Conservation (phyloP, 1,284 basidiomycete species). For the Ceratobasidium papillatum region DNA sequence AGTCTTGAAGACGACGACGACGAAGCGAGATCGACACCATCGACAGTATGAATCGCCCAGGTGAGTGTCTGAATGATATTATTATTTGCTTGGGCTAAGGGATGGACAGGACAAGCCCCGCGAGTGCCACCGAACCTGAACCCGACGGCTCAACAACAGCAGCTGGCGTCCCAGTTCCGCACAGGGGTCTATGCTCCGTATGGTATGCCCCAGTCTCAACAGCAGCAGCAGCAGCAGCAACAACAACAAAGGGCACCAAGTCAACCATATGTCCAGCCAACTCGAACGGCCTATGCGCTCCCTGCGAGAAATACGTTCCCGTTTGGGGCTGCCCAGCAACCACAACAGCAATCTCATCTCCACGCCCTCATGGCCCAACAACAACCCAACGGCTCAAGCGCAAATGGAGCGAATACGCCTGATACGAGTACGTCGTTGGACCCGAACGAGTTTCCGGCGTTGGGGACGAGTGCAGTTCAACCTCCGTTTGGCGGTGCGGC, state of each 20-base stretch:
- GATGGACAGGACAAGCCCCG: slow-evolving; percentile 73
- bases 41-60: slow-evolving; percentile 47
- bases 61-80: slow-evolving; percentile 29
- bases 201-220: slow-evolving; percentile 63
- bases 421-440: slow-evolving; percentile 67
- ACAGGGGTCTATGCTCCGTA: slow-evolving; percentile 65
- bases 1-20: slow-evolving; percentile 14
- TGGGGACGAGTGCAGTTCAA: slow-evolving; percentile 63
- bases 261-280: slow-evolving; percentile 62
- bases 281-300: slow-evolving; percentile 58
- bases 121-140: slow-evolving; percentile 74
- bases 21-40: slow-evolving; percentile 21
- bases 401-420: slow-evolving; percentile 28
- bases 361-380: slow-evolving; percentile 34
- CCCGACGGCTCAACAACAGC: slow-evolving; percentile 59
- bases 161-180: slow-evolving; percentile 69
- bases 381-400: slow-evolving; percentile 25
- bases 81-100: slow-evolving; percentile 10
- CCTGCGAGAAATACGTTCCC: slow-evolving; percentile 68
- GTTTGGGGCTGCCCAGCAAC: slow-evolving; percentile 61
- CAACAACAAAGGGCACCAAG: slow-evolving; percentile 60
- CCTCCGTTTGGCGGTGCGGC: slow-evolving; percentile 54
- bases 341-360: slow-evolving; percentile 36
- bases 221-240: slow-evolving; percentile 62
- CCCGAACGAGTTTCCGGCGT: slow-evolving; percentile 84